Base-by-base conservation (phyloP, 2,329 filamentous ascomycete genomes). In the Pestalotiopsis sp. region DNA sequence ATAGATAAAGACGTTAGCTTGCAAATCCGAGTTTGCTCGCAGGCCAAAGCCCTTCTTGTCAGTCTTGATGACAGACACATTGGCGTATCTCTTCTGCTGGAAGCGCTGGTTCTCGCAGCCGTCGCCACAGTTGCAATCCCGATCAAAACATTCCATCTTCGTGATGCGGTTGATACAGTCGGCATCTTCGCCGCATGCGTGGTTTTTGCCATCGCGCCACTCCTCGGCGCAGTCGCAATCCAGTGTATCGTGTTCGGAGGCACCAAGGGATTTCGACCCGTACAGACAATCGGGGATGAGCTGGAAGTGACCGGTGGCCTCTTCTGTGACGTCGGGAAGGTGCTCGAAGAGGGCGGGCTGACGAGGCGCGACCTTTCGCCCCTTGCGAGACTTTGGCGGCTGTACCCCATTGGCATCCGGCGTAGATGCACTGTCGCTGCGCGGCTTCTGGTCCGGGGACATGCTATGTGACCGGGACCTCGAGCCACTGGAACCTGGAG, bases 91-190 rank as follows among this genome's bases (percentile, higher is more conserved):
- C 80, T 92, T 95, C 74, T 90, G 92, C 80, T 97, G 93, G 76
- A 99, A 98, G 70, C 96, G 92, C 80, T 97, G 94, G 78, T 99
- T 99, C 79, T 97, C 93, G 80, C 96, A 99, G 63, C 89, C 90
- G 49, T 89, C 84, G 67, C 95, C 95, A 80, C 96, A 99, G 77
- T 94, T 93, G 81, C 95, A 96, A 73, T 95, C 92, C 70, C 90
- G 90, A 71, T 87, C 85, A 45, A 93, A 87, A 79, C 96, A 99
- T 83, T 99, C 96, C 89, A 98, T 97, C 81, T 98, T 98, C 69
- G 95, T 98, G 68, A 94, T 93, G 76, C 96, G 93, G 81, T 99
- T 99, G 85, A 99, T 99, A 82, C 96, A 99, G 80, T 98, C 95
- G 17, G 95, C 97, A 80, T 98, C 94, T 76, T 98, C 95, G 73